A percentile compares a stretch with the other conserved stretches of the same genome.
Conservation (phyloP, 164 flowering plant species). For the Echeveria elegans region DNA sequence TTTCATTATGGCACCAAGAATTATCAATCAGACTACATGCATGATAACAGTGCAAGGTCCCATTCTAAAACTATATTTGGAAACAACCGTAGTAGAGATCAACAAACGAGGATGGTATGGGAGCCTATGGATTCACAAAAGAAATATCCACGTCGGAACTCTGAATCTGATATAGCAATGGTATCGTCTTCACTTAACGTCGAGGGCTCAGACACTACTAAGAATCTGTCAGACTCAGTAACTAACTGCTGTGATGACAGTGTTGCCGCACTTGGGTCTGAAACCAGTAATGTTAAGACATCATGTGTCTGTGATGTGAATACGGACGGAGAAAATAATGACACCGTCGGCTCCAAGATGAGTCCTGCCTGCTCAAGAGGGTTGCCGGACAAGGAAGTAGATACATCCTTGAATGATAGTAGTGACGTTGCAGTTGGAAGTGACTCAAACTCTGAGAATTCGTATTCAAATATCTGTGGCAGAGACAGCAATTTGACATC, state of each 20-base stretch:
- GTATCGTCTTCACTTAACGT: constrained; percentile 31
- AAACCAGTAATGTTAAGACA: constrained; percentile 12
- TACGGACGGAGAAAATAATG: constrained; percentile 13
- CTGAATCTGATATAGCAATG: constrained; percentile 56
- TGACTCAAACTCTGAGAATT: constrained; percentile 65
- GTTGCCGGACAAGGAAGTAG: constrained; percentile 25
- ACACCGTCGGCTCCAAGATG: constrained; percentile 14
- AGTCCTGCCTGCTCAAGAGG: constrained; percentile 17
- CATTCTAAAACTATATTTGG: constrained; percentile 35
- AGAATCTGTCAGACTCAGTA: constrained; percentile 16
- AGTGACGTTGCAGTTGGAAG: constrained; percentile 27
- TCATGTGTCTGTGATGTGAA: constrained; percentile 14
- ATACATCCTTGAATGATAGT: constrained; percentile 13
- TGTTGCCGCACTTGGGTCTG: constrained; percentile 13
- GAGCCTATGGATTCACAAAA: constrained; percentile 68
- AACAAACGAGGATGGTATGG: constrained; percentile 67
- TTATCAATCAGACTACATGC: constrained; percentile 29
- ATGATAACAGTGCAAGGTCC: constrained; percentile 43
- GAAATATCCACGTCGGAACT: constrained; percentile 52
- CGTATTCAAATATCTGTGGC: constrained; percentile 78
- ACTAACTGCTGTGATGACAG: constrained; percentile 16
- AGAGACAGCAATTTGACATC: constrained; percentile 61
- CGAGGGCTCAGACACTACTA: constrained; percentile 21
- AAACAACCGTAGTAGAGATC: constrained; percentile 33
- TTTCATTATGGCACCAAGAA: constrained; percentile 42